Percentiles rank a stretch among this genome's conserved stretches.
These are phyloP conservation scores for Leptosphaerulina australis DNA, from an alignment of 2,329 filamentous ascomycete genomes.

Conservation along the genomic window DNA sequence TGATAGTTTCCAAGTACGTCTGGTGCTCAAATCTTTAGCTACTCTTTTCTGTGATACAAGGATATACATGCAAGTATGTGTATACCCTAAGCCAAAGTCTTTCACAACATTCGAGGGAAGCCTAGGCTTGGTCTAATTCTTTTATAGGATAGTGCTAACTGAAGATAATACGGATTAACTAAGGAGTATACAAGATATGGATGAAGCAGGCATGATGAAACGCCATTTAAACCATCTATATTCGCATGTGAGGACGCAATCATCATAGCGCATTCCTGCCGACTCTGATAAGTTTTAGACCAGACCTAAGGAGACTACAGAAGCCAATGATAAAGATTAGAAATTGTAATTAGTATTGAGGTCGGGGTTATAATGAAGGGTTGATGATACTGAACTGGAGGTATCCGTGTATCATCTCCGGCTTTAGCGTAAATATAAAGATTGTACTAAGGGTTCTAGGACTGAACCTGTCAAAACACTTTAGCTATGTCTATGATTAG, in stretches of 20 bases:
- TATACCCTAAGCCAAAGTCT: slow-evolving; percentile 8
- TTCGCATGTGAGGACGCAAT: too few relatives aligned
- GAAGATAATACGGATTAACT: background rate
- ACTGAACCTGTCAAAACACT: too few relatives aligned
- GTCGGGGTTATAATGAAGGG: background rate
- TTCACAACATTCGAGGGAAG: background rate
- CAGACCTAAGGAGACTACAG: background rate
- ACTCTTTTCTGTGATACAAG: slow-evolving; percentile 11
- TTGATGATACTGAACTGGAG: too few relatives aligned
- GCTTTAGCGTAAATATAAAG: too few relatives aligned
- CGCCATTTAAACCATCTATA: too few relatives aligned
- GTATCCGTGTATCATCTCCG: background rate
- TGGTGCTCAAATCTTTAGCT: slow-evolving; percentile 13
- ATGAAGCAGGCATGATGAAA: too few relatives aligned
- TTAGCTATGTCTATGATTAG: too few relatives aligned
- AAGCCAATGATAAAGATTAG: background rate
- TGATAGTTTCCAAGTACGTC: slow-evolving; percentile 3
- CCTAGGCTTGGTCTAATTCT: background rate
- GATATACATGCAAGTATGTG: slow-evolving; percentile 4
- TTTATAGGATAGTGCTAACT: slow-evolving; percentile 3
- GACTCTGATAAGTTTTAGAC: too few relatives aligned
- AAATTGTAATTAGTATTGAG: background rate
- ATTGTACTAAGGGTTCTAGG: too few relatives aligned
- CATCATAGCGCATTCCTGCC: too few relatives aligned
- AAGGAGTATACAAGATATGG: background rate